Conservation (phyloP, 805 yeast genomes). For the Priceomyces fermenticarens region DNA sequence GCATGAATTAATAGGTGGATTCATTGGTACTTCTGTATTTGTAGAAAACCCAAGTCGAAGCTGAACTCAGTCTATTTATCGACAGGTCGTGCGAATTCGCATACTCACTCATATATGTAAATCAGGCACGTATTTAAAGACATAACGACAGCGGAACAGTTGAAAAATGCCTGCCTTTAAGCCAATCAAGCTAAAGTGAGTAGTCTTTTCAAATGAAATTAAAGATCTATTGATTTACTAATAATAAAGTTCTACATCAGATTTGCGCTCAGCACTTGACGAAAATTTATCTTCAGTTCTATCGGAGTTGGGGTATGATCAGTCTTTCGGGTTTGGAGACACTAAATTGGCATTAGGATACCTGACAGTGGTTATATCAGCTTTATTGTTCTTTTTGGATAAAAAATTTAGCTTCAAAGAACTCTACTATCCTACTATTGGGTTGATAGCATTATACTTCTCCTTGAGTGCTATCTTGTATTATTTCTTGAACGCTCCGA, state of each 20-base stretch:
- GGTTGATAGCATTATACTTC: constrained; percentile 37
- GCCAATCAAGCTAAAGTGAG: constrained; percentile 24
- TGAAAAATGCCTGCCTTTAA: constrained; percentile 14
- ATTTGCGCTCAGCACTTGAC: constrained; percentile 48
- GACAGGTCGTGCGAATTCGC: too few relatives aligned
- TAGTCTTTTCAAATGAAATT: neutral
- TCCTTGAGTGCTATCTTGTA: constrained; percentile 30
- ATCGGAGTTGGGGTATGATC: constrained; percentile 43
- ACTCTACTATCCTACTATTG: constrained; percentile 29
- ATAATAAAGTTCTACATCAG: constrained; percentile 39
- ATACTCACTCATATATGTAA: too few relatives aligned
- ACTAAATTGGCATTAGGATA: constrained; percentile 49
- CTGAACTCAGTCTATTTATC: too few relatives aligned
- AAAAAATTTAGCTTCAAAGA: constrained; percentile 47
- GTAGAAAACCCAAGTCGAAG: too few relatives aligned
- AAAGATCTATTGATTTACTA: neutral
- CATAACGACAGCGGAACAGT: too few relatives aligned
- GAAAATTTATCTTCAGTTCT: constrained; percentile 44
- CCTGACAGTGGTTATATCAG: constrained; percentile 45
- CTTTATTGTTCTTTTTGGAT: constrained; percentile 44
- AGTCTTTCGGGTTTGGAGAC: constrained; percentile 45
- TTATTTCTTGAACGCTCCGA: constrained; percentile 27
- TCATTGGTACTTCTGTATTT: too few relatives aligned
- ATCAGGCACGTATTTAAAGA: too few relatives aligned
- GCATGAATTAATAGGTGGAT: neutral